phyloP scores from a whole-genome alignment of 176 grass and related monocot genomes.

The Saccharum spontaneum region DNA sequence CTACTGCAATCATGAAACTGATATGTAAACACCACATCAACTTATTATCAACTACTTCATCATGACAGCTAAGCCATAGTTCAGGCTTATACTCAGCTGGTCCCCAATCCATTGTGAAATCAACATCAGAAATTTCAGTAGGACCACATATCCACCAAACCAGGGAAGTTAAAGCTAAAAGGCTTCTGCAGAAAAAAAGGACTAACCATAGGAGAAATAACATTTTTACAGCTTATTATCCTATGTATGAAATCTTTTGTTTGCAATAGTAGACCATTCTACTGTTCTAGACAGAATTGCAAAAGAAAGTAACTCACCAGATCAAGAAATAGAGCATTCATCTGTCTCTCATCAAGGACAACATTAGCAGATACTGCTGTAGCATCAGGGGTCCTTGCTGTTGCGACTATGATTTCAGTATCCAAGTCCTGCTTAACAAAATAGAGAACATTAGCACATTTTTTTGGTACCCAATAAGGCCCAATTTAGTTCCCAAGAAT shows the following conservation, averaged over 20 bases:
- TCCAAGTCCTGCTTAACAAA: constrained; percentile 68
- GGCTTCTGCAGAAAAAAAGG: background rate
- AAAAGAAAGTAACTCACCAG: constrained; percentile 59
- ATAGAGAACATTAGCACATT: constrained; percentile 22
- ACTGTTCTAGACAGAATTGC: background rate
- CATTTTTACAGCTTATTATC: background rate
- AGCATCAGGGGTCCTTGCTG: constrained; percentile 67
- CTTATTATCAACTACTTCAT: background rate
- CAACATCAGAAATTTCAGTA: constrained; percentile 15
- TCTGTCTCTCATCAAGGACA: constrained; percentile 79
- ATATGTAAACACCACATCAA: background rate
- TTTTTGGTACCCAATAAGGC: background rate
- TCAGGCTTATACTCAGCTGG: background rate
- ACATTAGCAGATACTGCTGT: constrained; percentile 85
- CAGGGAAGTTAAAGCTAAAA: background rate
- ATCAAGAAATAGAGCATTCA: constrained; percentile 98
- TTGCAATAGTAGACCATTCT: background rate
- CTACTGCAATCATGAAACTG: background rate
- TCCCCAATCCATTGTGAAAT: background rate
- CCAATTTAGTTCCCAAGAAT: too few relatives aligned
- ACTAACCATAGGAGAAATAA: background rate
- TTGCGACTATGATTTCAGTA: constrained; percentile 86
- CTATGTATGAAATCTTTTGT: background rate
- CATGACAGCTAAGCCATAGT: too few relatives aligned
- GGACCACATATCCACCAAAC: background rate